phyloP scores from a whole-genome alignment of 495 filamentous ascomycete species.

The Collariella sp. region DNA sequence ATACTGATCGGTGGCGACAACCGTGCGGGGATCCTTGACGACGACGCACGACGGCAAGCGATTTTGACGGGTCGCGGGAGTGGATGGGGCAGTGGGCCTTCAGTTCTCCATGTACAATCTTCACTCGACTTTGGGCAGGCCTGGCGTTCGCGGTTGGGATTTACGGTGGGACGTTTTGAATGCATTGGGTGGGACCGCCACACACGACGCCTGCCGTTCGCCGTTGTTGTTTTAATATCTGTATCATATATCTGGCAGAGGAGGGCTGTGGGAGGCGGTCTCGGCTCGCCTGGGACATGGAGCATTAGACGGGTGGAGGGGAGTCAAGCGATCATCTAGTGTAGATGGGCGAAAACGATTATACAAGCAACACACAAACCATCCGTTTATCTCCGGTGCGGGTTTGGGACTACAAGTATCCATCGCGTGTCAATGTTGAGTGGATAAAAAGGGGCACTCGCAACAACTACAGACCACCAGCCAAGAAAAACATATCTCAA shows the following conservation, averaged over 20 bases:
- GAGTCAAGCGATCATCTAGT: neutral
- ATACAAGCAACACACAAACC: neutral
- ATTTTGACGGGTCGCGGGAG: neutral
- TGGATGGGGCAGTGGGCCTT: neutral
- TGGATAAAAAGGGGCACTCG: no score
- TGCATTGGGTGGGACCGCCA: slow-evolving; percentile 5
- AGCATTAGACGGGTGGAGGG: slow-evolving; percentile 2
- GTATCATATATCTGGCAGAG: neutral
- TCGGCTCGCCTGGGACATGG: neutral
- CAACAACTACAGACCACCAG: no score
- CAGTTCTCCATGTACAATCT: slow-evolving; percentile 23
- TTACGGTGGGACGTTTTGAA: neutral
- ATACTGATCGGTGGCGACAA: neutral
- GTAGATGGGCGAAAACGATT: neutral
- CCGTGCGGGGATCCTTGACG: neutral
- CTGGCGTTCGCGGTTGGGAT: slow-evolving; percentile 27
- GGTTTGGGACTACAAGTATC: no score
- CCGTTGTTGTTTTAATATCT: slow-evolving; percentile 1
- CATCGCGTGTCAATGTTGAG: no score
- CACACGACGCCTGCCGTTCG: neutral
- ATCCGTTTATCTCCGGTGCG: no score
- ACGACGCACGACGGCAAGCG: neutral
- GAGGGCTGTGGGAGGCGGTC: neutral
- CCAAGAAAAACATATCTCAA: no score
- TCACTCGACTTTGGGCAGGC: slow-evolving; percentile 43